Percentiles rank a stretch among this genome's conserved stretches.
These are phyloP conservation scores for Linnemannia hyalina DNA, from an alignment of 192 early-diverging fungal species.

Conservation along the genomic window DNA sequence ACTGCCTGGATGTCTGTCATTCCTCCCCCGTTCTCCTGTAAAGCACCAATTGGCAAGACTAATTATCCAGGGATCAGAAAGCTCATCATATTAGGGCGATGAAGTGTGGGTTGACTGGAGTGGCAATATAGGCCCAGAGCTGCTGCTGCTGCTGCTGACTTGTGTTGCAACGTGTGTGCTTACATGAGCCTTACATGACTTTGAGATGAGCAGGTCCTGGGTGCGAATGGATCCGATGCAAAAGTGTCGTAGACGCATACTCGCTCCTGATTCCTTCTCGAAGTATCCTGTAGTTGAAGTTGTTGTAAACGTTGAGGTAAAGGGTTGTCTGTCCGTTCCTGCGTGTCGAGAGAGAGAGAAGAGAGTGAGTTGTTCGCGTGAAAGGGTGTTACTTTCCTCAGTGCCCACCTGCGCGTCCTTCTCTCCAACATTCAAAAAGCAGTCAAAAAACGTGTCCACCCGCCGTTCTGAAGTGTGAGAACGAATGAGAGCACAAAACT, in stretches of 20 bases:
- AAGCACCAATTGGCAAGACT: conserved; percentile 3
- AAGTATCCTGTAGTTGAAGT: background rate
- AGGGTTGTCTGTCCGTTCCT: too few relatives aligned
- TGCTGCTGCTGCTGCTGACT: background rate
- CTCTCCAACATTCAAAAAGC: too few relatives aligned
- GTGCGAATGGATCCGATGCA: conserved; percentile 47
- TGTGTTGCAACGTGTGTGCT: background rate
- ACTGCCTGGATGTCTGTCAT: conserved; percentile 24
- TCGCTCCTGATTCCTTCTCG: background rate
- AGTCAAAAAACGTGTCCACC: too few relatives aligned
- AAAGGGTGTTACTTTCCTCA: too few relatives aligned
- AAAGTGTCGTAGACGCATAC: conserved; percentile 40
- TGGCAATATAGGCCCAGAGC: background rate
- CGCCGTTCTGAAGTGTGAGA: too few relatives aligned
- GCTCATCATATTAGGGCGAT: background rate
- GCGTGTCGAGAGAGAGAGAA: too few relatives aligned
- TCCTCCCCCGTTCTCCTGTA: background rate
- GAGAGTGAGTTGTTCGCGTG: too few relatives aligned
- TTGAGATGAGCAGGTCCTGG: conserved; percentile 51
- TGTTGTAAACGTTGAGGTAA: too few relatives aligned
- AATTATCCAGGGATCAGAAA: background rate
- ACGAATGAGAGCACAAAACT: too few relatives aligned
- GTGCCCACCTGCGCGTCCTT: too few relatives aligned
- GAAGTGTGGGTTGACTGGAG: background rate
- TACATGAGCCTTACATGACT: conserved; percentile 40